A percentile compares a stretch with the other conserved stretches of the same genome.
These are phyloP conservation scores for Geosmithia morbida DNA, from an alignment of 2,329 filamentous ascomycete species.

Conservation along the genomic window DNA sequence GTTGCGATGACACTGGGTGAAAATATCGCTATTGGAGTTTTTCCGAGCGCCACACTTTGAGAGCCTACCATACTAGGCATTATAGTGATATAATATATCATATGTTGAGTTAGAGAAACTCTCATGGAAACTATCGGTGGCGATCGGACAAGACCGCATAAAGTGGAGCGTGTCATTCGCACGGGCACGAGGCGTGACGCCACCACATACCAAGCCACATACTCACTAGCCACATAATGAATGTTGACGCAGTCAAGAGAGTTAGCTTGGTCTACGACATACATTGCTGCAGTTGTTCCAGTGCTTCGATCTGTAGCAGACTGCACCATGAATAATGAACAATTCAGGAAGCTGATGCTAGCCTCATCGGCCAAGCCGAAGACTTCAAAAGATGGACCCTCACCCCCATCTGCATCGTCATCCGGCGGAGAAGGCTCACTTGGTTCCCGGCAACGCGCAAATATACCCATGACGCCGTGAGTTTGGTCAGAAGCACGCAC, in stretches of 20 bases:
- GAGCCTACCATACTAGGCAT: neutral
- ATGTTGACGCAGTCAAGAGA: neutral
- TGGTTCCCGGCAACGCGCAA: slow-evolving; percentile 65
- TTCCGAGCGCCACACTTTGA: neutral
- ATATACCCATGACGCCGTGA: slow-evolving; percentile 89
- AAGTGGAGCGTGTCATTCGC: slow-evolving; percentile 6
- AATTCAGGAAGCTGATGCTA: slow-evolving; percentile 72
- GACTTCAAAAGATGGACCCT: slow-evolving; percentile 28
- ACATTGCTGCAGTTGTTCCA: neutral
- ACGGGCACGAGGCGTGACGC: slow-evolving; percentile 13
- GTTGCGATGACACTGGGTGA: neutral
- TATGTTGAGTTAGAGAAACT: neutral
- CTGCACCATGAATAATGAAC: slow-evolving; percentile 74
- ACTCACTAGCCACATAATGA: slow-evolving; percentile 1
- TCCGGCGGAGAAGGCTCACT: slow-evolving; percentile 31
- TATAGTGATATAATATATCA: neutral
- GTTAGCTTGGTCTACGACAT: neutral
- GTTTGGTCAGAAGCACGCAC: slow-evolving; percentile 14
- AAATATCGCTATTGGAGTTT: neutral
- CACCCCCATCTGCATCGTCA: slow-evolving; percentile 15
- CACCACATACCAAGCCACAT: neutral
- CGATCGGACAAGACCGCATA: slow-evolving; percentile 1
- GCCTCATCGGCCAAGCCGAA: slow-evolving; percentile 25
- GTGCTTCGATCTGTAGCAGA: slow-evolving; percentile 3
- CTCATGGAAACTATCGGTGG: neutral